These are phyloP conservation scores for Mesotaenium endlicherianum DNA, from an alignment of 139 green algal species.

Conservation along the genomic window DNA sequence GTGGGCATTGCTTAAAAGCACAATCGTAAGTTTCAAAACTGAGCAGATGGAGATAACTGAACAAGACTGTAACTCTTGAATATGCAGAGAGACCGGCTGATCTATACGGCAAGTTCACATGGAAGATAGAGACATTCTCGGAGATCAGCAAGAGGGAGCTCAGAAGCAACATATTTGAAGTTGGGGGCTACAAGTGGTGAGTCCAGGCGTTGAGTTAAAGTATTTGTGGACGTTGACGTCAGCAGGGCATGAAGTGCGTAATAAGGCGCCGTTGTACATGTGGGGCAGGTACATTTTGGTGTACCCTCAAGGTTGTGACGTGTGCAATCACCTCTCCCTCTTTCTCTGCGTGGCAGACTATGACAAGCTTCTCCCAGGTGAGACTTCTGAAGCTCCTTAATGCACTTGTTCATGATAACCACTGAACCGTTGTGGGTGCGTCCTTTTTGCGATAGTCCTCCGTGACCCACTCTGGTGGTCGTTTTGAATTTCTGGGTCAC, in stretches of 20 bases:
- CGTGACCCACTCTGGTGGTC: too few species aligned
- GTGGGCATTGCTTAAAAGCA: too few species aligned
- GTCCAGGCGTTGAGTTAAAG: constrained; percentile 19
- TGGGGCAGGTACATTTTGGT: constrained; percentile 92
- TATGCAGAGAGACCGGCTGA: constrained; percentile 71
- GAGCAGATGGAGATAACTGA: too few species aligned
- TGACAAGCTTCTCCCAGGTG: constrained; percentile 95
- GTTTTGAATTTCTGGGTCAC: too few species aligned
- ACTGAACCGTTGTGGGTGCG: too few species aligned
- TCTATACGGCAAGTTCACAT: constrained; percentile 96
- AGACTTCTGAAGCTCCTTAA: too few species aligned
- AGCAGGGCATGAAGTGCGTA: background rate
- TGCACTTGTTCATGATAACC: too few species aligned
- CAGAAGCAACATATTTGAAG: constrained; percentile 85
- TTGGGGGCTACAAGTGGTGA: constrained; percentile 93
- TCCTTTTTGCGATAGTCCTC: too few species aligned
- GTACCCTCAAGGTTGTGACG: constrained; percentile 95
- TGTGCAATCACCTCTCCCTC: constrained; percentile 95
- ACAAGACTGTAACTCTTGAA: too few species aligned
- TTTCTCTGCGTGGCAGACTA: constrained; percentile 99
- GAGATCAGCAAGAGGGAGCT: constrained; percentile 93
- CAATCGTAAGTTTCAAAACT: too few species aligned
- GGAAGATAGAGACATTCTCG: constrained; percentile 93
- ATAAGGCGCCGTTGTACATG: background rate
- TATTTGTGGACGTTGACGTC: background rate